Evolutionary conservation across 495 filamentous ascomycete genomes (phyloP), one percentile per base, ranked within the genome.

Genomic region (Tuber calosporum): DNA sequence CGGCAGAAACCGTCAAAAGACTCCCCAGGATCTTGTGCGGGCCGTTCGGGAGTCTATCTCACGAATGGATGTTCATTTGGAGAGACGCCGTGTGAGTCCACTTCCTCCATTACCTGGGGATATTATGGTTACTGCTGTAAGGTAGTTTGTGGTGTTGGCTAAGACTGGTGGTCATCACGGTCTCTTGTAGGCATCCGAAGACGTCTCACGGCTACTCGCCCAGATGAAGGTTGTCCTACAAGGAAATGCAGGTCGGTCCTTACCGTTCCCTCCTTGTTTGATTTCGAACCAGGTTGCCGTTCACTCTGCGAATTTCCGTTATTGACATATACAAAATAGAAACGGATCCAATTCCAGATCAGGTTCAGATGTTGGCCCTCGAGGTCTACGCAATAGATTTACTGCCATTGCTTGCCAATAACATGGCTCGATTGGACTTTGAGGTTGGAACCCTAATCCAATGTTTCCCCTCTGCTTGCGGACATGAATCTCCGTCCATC

Each of bases 381-480:
- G 87, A 90, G 69, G 88, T 96, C 48, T 89, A 97, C 76, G 87
- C 93, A 78, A 93, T 96, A 84, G 93, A 97, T 82, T 85, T 99
- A 36, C 88, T 98, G 45, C 91, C 90, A 78, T 85, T 91, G 42
- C 89, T 99, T 48, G 91, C 94, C 39, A 86, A 87, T 67, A 88
- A 89, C 81, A 89, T 99, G 68, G 87, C 91, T 82, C 86, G 89
- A 39, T 88, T 98, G 8, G 92, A 94, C 8, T 99, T 99, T 85
- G 96, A 99, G 85, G 80, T 82, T 22, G 37, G 72, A 42, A 42
- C 45, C 67, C 48, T 9, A 45, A 58, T 37, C 22, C 53, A 66
- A 17, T 62, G 26, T n/a, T 38, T 90, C 92, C 38, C 3, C 26
- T 34, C 53, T 34, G 26, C 34, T 62, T 34, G 26, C 6, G 53